Conservation (phyloP, 31 red algal genomes). For the Endocladia muricata region DNA sequence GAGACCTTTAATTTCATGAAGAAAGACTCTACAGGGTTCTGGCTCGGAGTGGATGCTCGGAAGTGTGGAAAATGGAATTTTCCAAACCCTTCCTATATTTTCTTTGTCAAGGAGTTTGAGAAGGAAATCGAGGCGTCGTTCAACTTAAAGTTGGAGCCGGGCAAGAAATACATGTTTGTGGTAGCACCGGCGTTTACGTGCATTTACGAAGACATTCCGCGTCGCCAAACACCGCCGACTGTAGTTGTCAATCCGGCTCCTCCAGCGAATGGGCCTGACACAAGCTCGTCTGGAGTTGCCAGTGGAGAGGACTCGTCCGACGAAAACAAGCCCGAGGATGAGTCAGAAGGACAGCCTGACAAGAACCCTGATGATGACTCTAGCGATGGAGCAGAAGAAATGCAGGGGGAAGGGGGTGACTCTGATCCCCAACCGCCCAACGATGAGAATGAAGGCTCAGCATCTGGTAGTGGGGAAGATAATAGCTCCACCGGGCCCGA, state of each 20-base stretch:
- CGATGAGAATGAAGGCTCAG: not conserved
- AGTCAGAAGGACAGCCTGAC: not conserved
- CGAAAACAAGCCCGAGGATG: not conserved
- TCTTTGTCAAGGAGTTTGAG: constrained; percentile 62
- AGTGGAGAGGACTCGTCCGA: not conserved
- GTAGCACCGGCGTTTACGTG: constrained; percentile 51
- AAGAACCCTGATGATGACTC: not conserved
- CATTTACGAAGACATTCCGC: constrained; percentile 46
- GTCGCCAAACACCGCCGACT: not conserved
- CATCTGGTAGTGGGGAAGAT: not conserved
- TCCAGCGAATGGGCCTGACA: not conserved
- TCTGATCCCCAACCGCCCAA: not conserved
- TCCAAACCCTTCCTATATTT: constrained; percentile 30
- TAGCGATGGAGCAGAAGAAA: not conserved
- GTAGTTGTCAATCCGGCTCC: not conserved
- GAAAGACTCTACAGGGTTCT: constrained; percentile 56
- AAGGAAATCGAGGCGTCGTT: constrained; percentile 16
- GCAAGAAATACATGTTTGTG: constrained; percentile 68
- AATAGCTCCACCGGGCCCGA: not conserved
- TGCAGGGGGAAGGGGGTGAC: not conserved
- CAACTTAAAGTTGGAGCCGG: constrained; percentile 32
- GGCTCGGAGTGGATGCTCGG: constrained; percentile 53
- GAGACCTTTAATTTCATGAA: constrained; percentile 51
- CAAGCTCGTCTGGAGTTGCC: too few species aligned
- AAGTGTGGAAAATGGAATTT: constrained; percentile 60